phyloP scores from a whole-genome alignment of 805 yeast genomes.

The Yarrowia keelungensis region DNA sequence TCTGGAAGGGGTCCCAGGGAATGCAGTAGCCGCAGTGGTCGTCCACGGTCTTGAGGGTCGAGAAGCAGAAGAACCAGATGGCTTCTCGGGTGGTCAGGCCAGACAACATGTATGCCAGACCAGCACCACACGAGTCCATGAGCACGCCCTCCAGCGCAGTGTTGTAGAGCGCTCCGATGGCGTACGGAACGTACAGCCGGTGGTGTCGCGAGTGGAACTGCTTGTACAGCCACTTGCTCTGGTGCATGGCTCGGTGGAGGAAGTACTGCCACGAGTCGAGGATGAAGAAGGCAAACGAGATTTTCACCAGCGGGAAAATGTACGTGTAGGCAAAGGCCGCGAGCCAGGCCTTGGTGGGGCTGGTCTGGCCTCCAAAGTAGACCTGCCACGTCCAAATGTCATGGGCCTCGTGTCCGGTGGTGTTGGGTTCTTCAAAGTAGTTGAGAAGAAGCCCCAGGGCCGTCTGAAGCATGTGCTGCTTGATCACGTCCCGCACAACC shows the following conservation, averaged over 20 bases:
- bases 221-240: constrained; percentile 74
- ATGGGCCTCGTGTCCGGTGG: constrained; percentile 59
- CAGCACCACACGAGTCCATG: constrained; percentile 92
- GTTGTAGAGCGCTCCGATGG: constrained; percentile 94
- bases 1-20: constrained; percentile 90
- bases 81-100: constrained; percentile 79
- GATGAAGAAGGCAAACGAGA: constrained; percentile 69
- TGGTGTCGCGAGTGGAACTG: constrained; percentile 95
- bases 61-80: constrained; percentile 75
- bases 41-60: constrained; percentile 95
- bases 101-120: constrained; percentile 71
- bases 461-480: constrained; percentile 87
- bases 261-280: constrained; percentile 96
- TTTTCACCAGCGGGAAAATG: constrained; percentile 58
- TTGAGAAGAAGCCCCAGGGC: constrained; percentile 66
- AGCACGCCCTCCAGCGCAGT: constrained; percentile 93
- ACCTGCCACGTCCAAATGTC: constrained; percentile 53
- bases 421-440: constrained; percentile 58
- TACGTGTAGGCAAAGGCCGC: constrained; percentile 52
- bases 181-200: constrained; percentile 92
- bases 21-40: constrained; percentile 98
- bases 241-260: constrained; percentile 88
- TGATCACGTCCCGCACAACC: constrained; percentile 79
- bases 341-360: constrained; percentile 53
- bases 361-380: constrained; percentile 14